Percentiles rank a stretch among this genome's conserved stretches.
Conservation (phyloP, 495 filamentous ascomycete species). For the Apiosordaria backusii region DNA sequence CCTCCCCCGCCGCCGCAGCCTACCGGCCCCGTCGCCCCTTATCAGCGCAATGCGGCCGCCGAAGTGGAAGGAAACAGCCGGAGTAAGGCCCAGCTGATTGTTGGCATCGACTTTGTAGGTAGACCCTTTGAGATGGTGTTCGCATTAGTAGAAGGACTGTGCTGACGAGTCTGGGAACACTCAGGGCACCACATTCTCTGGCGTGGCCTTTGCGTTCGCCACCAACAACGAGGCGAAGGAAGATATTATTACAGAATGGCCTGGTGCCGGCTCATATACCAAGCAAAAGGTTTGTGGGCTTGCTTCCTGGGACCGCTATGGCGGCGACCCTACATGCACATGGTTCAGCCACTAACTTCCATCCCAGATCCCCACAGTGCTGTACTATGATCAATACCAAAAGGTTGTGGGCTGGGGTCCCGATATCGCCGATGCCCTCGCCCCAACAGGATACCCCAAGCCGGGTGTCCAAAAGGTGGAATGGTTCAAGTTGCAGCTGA, state of each 20-base stretch:
- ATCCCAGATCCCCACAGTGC: conserved; percentile 64
- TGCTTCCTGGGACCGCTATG: background rate
- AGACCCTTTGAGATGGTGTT: background rate
- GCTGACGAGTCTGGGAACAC: conserved; percentile 24
- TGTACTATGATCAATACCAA: conserved; percentile 75
- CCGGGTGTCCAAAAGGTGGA: conserved; percentile 74
- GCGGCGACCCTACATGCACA: background rate
- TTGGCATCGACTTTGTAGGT: conserved; percentile 78
- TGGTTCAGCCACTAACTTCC: background rate
- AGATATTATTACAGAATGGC: conserved; percentile 77
- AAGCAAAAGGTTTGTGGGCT: conserved; percentile 61
- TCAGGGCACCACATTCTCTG: conserved; percentile 72
- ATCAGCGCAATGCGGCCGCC: conserved; percentile 56
- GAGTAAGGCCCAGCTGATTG: conserved; percentile 75
- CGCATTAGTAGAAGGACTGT: background rate
- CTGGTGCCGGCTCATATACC: conserved; percentile 68
- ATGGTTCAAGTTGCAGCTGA: conserved; percentile 76
- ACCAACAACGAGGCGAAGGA: conserved; percentile 74
- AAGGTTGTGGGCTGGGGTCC: conserved; percentile 76
- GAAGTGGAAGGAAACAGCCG: conserved; percentile 86
- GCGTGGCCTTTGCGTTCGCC: conserved; percentile 71
- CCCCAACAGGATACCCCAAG: conserved; percentile 71
- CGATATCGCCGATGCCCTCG: conserved; percentile 70
- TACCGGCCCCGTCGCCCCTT: conserved; percentile 40
- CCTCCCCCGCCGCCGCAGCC: conserved; percentile 45